phyloP scores from a whole-genome alignment of 306 rosid species.

The Ceratonia siliqua region DNA sequence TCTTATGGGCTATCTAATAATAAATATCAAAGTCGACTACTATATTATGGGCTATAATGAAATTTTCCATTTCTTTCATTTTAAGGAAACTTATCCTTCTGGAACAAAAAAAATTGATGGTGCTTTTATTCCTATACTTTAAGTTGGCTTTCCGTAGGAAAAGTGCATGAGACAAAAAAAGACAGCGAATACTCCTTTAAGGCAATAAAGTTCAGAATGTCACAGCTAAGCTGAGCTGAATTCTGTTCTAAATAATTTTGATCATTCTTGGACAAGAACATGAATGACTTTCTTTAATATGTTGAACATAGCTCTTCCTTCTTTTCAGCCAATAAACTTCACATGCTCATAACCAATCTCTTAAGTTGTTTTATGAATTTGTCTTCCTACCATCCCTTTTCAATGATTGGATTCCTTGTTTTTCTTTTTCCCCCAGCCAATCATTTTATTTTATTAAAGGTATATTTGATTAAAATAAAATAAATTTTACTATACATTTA shows the following conservation, averaged over 20 bases:
- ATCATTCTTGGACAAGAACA: neutral
- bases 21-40: too few relatives aligned
- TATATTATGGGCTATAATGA: too few relatives aligned
- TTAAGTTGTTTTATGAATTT: neutral
- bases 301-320: neutral
- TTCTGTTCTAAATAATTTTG: neutral
- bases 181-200: neutral
- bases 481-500: too few relatives aligned
- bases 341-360: neutral
- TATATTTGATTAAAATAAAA: too few relatives aligned
- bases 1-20: too few relatives aligned
- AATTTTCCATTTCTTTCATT: constrained; percentile 10
- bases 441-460: too few relatives aligned
- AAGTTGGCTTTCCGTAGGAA: neutral
- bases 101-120: neutral
- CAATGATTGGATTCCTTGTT: too few relatives aligned
- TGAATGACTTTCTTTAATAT: neutral
- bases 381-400: neutral
- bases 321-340: neutral
- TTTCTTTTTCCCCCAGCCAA: too few relatives aligned
- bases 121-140: neutral
- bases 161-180: neutral
- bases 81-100: constrained; percentile 10
- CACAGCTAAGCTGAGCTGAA: neutral
- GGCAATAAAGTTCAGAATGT: neutral